These are phyloP conservation scores for Arthroderma sp. DNA, from an alignment of 2,329 filamentous ascomycete species.

Conservation along the genomic window DNA sequence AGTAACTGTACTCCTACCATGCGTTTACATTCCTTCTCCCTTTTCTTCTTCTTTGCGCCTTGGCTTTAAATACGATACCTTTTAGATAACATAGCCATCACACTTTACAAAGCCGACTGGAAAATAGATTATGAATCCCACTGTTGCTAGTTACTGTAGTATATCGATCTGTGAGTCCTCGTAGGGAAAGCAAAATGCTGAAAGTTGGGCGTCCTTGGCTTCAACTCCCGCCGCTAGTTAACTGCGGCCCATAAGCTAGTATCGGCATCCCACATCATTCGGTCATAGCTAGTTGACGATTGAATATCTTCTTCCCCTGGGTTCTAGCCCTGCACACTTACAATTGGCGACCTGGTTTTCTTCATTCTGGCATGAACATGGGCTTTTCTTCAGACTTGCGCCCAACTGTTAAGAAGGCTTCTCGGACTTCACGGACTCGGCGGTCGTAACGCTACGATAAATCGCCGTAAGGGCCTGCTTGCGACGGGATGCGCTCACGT, in stretches of 20 bases:
- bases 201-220: too few relatives aligned
- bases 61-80: not conserved
- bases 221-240: too few relatives aligned
- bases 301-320: too few relatives aligned
- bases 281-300: too few relatives aligned
- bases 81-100: not conserved
- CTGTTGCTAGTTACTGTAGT: not conserved
- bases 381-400: not conserved
- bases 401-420: not conserved
- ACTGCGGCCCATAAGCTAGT: too few relatives aligned
- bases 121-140: not conserved
- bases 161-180: too few relatives aligned
- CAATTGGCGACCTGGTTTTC: too few relatives aligned
- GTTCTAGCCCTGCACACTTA: too few relatives aligned
- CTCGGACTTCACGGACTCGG: not conserved
- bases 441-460: too few relatives aligned
- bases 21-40: conserved; percentile 11
- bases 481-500: conserved; percentile 32
- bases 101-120: not conserved
- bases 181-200: too few relatives aligned
- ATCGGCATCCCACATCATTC: too few relatives aligned
- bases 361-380: not conserved
- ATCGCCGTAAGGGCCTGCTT: not conserved
- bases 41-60: conserved; percentile 12
- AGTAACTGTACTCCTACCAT: not conserved